Evolutionary conservation across 2,329 filamentous ascomycete genomes (phyloP).

Genomic region (Trichoderma sp.): DNA sequence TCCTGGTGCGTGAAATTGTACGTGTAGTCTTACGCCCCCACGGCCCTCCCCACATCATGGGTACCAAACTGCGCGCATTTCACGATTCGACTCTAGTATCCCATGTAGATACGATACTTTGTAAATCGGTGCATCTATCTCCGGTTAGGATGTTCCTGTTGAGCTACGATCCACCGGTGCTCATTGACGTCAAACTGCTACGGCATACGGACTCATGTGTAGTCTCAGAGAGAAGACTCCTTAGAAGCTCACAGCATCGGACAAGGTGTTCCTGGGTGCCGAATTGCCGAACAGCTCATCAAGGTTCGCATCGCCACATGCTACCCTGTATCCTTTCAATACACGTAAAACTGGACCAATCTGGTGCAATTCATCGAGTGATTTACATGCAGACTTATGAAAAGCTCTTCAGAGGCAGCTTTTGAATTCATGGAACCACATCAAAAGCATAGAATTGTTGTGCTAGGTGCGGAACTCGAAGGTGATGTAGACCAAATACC

Average conservation of each 20-base stretch:
- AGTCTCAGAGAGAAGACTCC: too few species aligned
- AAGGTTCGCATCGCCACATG: neutral
- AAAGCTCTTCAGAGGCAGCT: neutral
- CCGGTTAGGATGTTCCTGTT: neutral
- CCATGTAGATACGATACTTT: too few species aligned
- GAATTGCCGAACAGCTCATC: too few species aligned
- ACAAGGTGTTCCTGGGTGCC: too few species aligned
- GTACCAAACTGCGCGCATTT: neutral
- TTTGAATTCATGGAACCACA: neutral
- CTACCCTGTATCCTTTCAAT: neutral
- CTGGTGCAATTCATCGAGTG: neutral
- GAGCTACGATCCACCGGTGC: neutral
- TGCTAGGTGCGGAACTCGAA: neutral
- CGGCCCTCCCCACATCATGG: too few species aligned
- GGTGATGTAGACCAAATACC: too few species aligned
- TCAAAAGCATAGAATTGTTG: neutral
- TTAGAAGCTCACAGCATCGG: too few species aligned
- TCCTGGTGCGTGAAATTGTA: neutral
- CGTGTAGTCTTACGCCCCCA: neutral
- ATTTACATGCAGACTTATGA: neutral
- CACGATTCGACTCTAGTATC: too few species aligned
- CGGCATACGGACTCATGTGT: neutral
- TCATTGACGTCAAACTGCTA: neutral
- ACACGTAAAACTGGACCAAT: neutral
- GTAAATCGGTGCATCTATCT: neutral